phyloP scores from a whole-genome alignment of 768 basidiomycete genomes.

The Amanita subjunquillea region DNA sequence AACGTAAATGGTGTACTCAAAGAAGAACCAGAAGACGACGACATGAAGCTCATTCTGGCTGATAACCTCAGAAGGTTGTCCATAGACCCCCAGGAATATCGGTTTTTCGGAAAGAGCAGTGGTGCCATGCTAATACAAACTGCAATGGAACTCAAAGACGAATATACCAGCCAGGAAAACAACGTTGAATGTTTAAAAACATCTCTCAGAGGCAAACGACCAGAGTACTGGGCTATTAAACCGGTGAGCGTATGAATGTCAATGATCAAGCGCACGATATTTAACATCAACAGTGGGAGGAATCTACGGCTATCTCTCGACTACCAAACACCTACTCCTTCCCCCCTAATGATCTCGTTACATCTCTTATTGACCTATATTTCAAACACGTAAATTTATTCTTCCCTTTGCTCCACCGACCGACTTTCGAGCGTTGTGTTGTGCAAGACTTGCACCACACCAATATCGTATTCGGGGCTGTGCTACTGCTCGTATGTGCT shows the following conservation, averaged over 20 bases:
- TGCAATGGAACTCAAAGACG: conserved; percentile 50
- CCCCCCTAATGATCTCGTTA: conserved; percentile 41
- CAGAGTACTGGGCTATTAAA: conserved; percentile 27
- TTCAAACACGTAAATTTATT: conserved; percentile 49
- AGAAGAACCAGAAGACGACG: conserved; percentile 25
- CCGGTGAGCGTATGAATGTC: conserved; percentile 18
- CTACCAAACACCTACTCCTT: conserved; percentile 25
- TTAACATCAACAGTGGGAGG: conserved; percentile 26
- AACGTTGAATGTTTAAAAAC: conserved; percentile 1
- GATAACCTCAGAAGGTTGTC: conserved; percentile 25
- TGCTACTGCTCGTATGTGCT: conserved; percentile 65
- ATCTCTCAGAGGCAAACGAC: conserved; percentile 14
- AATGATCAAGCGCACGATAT: not conserved
- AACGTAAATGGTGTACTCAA: conserved; percentile 13
- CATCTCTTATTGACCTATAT: conserved; percentile 47
- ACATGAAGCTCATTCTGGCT: conserved; percentile 19
- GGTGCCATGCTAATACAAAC: conserved; percentile 42
- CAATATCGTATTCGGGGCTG: conserved; percentile 43
- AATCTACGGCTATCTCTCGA: conserved; percentile 6
- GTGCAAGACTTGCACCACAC: conserved; percentile 36
- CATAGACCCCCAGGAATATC: conserved; percentile 24
- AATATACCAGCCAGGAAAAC: conserved; percentile 32
- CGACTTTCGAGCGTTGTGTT: conserved; percentile 48
- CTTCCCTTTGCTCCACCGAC: conserved; percentile 63
- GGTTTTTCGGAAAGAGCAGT: conserved; percentile 50